Evolutionary conservation across 768 basidiomycete genomes (phyloP).

Genomic region (Lentinula aciculospora): DNA sequence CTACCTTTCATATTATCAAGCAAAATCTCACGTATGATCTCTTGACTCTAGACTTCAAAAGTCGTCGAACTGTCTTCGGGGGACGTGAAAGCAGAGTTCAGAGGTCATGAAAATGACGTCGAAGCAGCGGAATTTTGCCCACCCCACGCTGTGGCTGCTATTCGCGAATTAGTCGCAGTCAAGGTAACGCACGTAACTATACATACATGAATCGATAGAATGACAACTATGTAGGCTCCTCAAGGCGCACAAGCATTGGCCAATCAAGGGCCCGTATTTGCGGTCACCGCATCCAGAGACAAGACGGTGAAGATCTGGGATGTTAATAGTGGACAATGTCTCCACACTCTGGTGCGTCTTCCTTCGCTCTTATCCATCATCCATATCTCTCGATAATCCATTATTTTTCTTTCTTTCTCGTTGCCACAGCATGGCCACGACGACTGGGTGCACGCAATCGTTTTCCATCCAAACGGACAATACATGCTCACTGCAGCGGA

Average conservation of each 20-base stretch:
- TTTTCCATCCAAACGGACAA: constrained; percentile 73
- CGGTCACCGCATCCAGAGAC: constrained; percentile 68
- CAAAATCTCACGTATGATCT: neutral
- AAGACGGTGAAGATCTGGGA: constrained; percentile 78
- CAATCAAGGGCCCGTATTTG: constrained; percentile 32
- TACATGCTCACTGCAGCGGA: constrained; percentile 65
- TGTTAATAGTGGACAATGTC: constrained; percentile 53
- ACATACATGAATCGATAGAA: constrained; percentile 3
- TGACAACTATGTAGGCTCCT: constrained; percentile 9
- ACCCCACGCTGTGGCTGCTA: constrained; percentile 44
- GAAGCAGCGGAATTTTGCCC: constrained; percentile 69
- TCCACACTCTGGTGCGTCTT: constrained; percentile 46
- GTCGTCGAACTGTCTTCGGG: constrained; percentile 57
- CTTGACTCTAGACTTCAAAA: constrained; percentile 46
- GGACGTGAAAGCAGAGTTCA: constrained; percentile 57
- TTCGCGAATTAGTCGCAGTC: constrained; percentile 56
- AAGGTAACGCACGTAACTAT: constrained; percentile 27
- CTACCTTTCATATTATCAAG: neutral
- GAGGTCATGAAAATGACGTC: constrained; percentile 70
- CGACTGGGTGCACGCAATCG: constrained; percentile 66
- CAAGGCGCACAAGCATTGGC: constrained; percentile 16
- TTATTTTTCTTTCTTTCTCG: constrained; percentile 8
- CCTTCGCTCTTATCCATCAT: neutral
- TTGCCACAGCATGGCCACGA: constrained; percentile 42
- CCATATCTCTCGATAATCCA: neutral